A percentile compares a stretch with the other conserved stretches of the same genome.
Evolutionary conservation across 2,329 filamentous ascomycete genomes (phyloP).

Genomic region (Verticillium alfalfae): DNA sequence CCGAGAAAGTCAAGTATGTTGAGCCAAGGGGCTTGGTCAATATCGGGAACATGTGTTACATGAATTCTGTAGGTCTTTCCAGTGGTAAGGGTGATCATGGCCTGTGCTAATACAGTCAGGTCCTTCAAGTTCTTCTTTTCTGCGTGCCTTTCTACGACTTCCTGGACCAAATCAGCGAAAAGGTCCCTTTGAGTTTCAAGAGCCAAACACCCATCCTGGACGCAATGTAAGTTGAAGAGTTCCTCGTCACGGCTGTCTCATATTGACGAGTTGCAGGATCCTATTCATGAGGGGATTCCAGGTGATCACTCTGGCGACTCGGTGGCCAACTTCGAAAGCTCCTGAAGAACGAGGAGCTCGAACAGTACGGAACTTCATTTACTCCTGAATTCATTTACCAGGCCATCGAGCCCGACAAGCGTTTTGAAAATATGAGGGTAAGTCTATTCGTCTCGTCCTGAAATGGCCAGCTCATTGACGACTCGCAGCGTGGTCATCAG

Average conservation of each 20-base stretch:
- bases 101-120: constrained; percentile 39
- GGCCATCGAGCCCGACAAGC: constrained; percentile 77
- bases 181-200: constrained; percentile 86
- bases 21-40: constrained; percentile 93
- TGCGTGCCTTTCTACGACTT: constrained; percentile 95
- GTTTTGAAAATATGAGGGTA: constrained; percentile 89
- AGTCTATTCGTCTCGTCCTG: constrained; percentile 22
- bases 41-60: constrained; percentile 99
- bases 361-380: constrained; percentile 86
- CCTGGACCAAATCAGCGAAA: constrained; percentile 77
- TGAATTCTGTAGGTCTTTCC: constrained; percentile 79
- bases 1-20: constrained; percentile 70
- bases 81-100: neutral
- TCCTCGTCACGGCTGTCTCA: neutral
- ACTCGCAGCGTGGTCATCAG: constrained; percentile 76
- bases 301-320: constrained; percentile 72
- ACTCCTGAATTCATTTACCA: constrained; percentile 95
- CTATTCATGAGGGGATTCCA: constrained; percentile 94
- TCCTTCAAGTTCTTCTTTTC: constrained; percentile 91
- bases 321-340: constrained; percentile 64
- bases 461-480: constrained; percentile 11
- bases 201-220: constrained; percentile 91
- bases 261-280: constrained; percentile 53
- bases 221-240: constrained; percentile 63
- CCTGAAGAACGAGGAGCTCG: constrained; percentile 77